Evolutionary conservation across 164 flowering plant species (phyloP), one percentile per base, ranked within the genome.

Genomic region (Berberis thunbergii): DNA sequence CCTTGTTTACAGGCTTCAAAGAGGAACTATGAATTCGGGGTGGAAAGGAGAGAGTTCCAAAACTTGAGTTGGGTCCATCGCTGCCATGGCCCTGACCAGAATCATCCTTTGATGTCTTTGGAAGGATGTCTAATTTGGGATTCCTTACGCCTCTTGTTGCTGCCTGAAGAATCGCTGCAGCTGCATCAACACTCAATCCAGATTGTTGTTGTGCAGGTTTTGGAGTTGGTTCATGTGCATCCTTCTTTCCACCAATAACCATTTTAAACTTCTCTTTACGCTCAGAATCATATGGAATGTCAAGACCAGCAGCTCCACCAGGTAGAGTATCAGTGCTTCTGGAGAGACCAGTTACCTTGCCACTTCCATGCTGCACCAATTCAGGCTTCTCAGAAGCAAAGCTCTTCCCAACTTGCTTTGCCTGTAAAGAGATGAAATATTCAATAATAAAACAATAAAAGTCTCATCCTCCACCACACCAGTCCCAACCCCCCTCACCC

Each of bases 111-210:
- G 82, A 66, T 50, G 78, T 49, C 73, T 70, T 81, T 3, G 82
- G 53, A n/a, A 78, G 45, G 44, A 76, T 43, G 11, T 73, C 82
- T 54, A 80, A 60, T 54, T 75, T 76, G 45, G 96, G 83, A 67
- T 75, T 74, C 64, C 68, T 85, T 56, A 80, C 72, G 52, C 99
- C 99, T 73, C 89, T 79, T 26, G 82, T 86, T 59, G 96, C 97
- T 62, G 93, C 97, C 76, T 86, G 88, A 74, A 94, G 87, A 67
- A 94, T 94, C 50, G 95, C 97, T 66, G 97, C 97, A 41, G 86
- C 88, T 41, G 85, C 85, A 80, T 87, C 65, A 50, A 84, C 75
- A 62, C 71, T 72, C 61, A 83, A 65, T 56, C 79, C 87, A 70
- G 48, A 7, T 45, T 78, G 77, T 11, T 73, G 83, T 65, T 73